phyloP scores from a whole-genome alignment of 768 basidiomycete genomes.

The Podaxis sp. region DNA sequence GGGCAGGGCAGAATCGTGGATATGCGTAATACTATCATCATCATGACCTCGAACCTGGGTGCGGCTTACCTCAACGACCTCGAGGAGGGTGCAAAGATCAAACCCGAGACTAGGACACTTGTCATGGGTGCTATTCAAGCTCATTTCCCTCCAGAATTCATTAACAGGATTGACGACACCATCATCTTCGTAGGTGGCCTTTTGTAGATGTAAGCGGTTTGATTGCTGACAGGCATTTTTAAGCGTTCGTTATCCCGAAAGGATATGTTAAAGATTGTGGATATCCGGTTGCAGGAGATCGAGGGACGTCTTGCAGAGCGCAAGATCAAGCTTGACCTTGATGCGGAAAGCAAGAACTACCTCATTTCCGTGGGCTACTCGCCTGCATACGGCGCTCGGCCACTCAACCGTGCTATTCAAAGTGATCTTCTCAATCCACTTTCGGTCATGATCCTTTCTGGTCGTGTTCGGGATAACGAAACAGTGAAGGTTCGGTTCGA shows the following conservation, averaged over 20 bases:
- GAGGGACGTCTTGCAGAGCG: conserved; percentile 75
- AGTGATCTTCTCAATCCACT: conserved; percentile 91
- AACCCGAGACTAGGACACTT: conserved; percentile 52
- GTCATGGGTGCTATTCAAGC: conserved; percentile 79
- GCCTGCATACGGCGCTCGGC: conserved; percentile 86
- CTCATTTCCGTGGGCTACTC: conserved; percentile 78
- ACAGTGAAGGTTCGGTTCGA: conserved; percentile 75
- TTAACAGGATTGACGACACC: conserved; percentile 88
- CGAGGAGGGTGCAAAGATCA: conserved; percentile 64
- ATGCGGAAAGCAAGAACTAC: conserved; percentile 74
- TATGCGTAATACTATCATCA: conserved; percentile 90
- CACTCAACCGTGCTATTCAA: conserved; percentile 89
- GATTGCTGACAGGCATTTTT: conserved; percentile 26
- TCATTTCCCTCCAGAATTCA: conserved; percentile 92
- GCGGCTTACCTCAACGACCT: conserved; percentile 75
- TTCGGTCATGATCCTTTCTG: conserved; percentile 81
- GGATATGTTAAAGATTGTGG: conserved; percentile 84
- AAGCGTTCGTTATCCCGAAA: conserved; percentile 78
- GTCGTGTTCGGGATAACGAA: conserved; percentile 81
- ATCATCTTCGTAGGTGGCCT: conserved; percentile 66
- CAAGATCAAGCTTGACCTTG: conserved; percentile 80
- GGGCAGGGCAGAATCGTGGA: conserved; percentile 89
- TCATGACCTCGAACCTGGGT: conserved; percentile 93
- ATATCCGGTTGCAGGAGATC: conserved; percentile 83
- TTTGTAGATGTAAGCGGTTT: conserved; percentile 25